Base-by-base conservation (phyloP, 179 eudicot genomes). In the Beta corolliflora region DNA sequence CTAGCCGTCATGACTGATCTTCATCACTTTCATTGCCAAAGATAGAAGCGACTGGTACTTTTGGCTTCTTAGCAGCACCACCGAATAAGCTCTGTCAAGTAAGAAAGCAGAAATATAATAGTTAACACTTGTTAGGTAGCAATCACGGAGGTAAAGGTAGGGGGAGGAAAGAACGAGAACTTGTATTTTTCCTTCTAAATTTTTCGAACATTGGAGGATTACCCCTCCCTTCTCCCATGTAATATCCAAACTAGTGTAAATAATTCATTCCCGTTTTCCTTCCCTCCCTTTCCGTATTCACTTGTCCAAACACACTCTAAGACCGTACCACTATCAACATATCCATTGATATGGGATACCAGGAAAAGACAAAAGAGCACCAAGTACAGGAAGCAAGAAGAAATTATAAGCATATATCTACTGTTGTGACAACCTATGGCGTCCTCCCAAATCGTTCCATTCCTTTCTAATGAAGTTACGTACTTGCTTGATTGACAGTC, bases 21-120 rank as follows among this genome's bases (percentile, higher is more conserved):
- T 91, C 97, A 59, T 95, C 98, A 78, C 97, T 93, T 64, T 91
- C 95, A 81, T 93, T 85, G 81, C 91, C 83, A 54, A 95, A 95
- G 75, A 90, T 92, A 8, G 97, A 92, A 29, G 93, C 93, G 70
- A 91, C 84, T 7, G 93, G 81, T 71, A 77, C 88, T 83, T 92
- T 95, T 18, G 91, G 94, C 91, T 90, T 95, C 92, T 95, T 92
- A 73, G 85, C 82, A 75, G 88, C 84, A 72, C 63, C 83, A 9
- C 87, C 81, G 21, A 83, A 65, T 52, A 86, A 81, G 63, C 67
- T 85, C 95, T 93, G 89, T 73, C 77, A 52, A 75, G 16, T 83
- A 23, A 52, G 9, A 83, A 55, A 69, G 48, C 59, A 86, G 8
- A 58, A 3, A 12, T 3, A 29, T 53, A 44, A 23, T 53, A 9